Percentiles rank a stretch among this genome's conserved stretches.
Evolutionary conservation across 2,329 filamentous ascomycete genomes (phyloP).

Genomic region (Phialophora chinensis): DNA sequence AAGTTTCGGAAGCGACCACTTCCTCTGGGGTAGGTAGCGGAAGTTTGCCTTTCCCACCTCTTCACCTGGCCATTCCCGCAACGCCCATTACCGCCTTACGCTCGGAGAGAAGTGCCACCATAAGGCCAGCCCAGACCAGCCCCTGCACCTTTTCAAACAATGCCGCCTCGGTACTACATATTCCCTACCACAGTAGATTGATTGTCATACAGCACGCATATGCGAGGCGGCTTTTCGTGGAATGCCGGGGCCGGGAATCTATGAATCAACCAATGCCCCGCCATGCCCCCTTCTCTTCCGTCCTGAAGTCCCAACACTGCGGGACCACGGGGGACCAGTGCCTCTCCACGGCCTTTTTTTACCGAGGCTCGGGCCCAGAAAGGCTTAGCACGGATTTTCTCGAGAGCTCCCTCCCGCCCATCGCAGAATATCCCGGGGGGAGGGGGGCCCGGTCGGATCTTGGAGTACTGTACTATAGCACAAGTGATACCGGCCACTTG

Average conservation of each 20-base stretch:
- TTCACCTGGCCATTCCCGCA: background rate
- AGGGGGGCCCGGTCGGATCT: background rate
- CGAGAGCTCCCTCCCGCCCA: background rate
- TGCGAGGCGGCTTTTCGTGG: background rate
- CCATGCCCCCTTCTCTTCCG: background rate
- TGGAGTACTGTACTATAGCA: background rate
- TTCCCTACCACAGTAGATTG: background rate
- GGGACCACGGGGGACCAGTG: background rate
- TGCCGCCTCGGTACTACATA: background rate
- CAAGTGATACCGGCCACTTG: too few species aligned
- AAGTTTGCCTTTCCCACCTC: background rate
- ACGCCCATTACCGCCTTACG: background rate
- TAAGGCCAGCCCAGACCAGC: background rate
- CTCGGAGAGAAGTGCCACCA: background rate
- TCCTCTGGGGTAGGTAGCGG: background rate
- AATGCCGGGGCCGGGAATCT: too few species aligned
- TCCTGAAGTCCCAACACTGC: background rate
- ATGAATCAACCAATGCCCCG: background rate
- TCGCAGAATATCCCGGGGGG: background rate
- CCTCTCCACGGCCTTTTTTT: background rate
- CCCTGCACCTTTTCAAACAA: background rate
- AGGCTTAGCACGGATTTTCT: background rate
- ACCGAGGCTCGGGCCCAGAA: background rate
- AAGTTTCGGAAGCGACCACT: constrained; percentile 1
- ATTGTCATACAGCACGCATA: background rate